Conservation (phyloP, 2,329 filamentous ascomycete species). For the Botrytis tulipae region DNA sequence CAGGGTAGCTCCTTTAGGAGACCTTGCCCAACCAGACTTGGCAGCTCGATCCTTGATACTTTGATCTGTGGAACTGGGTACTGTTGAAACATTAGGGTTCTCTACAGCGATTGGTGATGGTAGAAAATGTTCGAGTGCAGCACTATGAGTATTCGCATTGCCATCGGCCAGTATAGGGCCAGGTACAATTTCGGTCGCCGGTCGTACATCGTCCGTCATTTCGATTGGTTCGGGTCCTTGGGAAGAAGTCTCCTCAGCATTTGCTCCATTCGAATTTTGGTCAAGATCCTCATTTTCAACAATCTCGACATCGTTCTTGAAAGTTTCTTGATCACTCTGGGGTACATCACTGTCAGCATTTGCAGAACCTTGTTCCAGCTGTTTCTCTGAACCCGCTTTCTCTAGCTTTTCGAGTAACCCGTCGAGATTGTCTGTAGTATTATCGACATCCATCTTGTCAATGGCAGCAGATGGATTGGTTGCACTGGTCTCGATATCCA, state of each 20-base stretch:
- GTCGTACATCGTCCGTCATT: background rate
- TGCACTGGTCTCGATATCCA: background rate
- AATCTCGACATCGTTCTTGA: background rate
- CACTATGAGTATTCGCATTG: background rate
- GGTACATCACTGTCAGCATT: background rate
- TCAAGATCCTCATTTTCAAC: background rate
- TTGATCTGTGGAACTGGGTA: background rate
- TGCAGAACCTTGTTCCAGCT: background rate
- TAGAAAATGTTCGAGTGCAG: background rate
- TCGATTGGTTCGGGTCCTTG: background rate
- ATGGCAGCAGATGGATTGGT: background rate
- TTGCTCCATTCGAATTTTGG: background rate
- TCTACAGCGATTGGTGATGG: background rate
- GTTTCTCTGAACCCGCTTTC: background rate
- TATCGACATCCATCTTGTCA: background rate
- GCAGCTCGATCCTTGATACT: slow-evolving; percentile 6
- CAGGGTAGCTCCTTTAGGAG: background rate
- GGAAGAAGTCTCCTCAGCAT: background rate
- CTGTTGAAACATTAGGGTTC: background rate
- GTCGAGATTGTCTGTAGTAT: slow-evolving; percentile 8
- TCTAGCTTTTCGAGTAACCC: slow-evolving; percentile 8
- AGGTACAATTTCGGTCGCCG: too few species aligned
- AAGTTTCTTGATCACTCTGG: background rate
- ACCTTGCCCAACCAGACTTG: slow-evolving; percentile 14
- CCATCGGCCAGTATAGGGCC: background rate